Conservation (phyloP, 495 filamentous ascomycete genomes). For the Podospora didyma region DNA sequence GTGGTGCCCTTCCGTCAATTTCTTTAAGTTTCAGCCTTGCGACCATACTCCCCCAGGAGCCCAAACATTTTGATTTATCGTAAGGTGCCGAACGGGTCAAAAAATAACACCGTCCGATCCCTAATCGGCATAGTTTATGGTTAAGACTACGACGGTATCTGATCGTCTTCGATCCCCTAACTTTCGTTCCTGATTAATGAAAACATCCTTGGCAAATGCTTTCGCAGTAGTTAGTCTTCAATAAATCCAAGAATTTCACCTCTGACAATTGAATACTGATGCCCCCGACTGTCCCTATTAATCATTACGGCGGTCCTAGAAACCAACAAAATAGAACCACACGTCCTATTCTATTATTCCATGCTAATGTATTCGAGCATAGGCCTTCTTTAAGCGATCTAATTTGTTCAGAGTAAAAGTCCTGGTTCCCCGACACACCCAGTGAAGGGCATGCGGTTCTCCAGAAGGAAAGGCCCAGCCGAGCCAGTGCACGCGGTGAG, state of each 20-base stretch:
- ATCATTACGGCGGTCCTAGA: slow-evolving; percentile 69
- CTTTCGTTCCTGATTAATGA: slow-evolving; percentile 75
- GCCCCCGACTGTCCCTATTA: slow-evolving; percentile 59
- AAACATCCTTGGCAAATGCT: slow-evolving; percentile 72
- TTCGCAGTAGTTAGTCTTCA: slow-evolving; percentile 51
- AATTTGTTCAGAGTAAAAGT: slow-evolving; percentile 73
- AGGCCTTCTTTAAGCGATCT: slow-evolving; percentile 70
- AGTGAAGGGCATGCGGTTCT: slow-evolving; percentile 62
- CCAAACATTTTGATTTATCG: slow-evolving; percentile 75
- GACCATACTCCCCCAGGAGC: slow-evolving; percentile 71
- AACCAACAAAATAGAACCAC: slow-evolving; percentile 40
- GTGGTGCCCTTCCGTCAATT: slow-evolving; percentile 46
- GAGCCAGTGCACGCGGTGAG: slow-evolving; percentile 60
- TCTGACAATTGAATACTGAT: slow-evolving; percentile 59
- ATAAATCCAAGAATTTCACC: slow-evolving; percentile 72
- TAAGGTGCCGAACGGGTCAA: slow-evolving; percentile 66
- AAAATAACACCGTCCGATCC: slow-evolving; percentile 67
- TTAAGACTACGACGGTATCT: slow-evolving; percentile 76
- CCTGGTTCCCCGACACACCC: slow-evolving; percentile 58
- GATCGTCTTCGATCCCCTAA: slow-evolving; percentile 73
- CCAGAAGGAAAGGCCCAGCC: slow-evolving; percentile 62
- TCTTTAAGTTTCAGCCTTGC: slow-evolving; percentile 70
- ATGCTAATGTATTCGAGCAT: slow-evolving; percentile 72
- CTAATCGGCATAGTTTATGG: slow-evolving; percentile 72
- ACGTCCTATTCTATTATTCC: slow-evolving; percentile 74